phyloP scores from a whole-genome alignment of 495 filamentous ascomycete species.

The Talaromyces thailandensis region DNA sequence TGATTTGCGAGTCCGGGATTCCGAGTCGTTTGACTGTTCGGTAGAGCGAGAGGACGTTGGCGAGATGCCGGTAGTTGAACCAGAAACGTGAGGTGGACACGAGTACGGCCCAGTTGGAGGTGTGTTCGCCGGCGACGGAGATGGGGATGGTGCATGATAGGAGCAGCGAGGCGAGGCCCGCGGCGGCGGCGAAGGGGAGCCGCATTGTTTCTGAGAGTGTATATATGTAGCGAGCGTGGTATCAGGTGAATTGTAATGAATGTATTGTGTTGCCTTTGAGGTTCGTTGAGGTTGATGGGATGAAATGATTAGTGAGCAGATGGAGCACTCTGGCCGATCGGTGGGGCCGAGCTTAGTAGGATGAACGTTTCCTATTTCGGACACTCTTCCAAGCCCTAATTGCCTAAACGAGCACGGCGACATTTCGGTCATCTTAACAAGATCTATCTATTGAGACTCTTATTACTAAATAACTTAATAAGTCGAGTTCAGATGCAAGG shows the following conservation, averaged over 20 bases:
- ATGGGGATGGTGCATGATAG: background rate
- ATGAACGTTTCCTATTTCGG: background rate
- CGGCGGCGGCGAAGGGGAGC: background rate
- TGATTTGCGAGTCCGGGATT: conserved; percentile 97
- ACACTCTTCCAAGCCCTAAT: background rate
- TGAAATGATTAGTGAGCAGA: background rate
- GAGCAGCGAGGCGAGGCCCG: background rate
- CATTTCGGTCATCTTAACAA: background rate
- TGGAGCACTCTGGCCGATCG: background rate
- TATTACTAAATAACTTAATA: background rate
- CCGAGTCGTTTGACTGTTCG: conserved; percentile 96
- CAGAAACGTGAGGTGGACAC: conserved; percentile 98
- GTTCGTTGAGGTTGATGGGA: background rate
- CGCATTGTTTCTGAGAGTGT: background rate
- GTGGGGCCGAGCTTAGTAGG: background rate
- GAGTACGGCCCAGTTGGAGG: conserved; percentile 96
- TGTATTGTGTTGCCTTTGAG: background rate
- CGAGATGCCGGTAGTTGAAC: conserved; percentile 99
- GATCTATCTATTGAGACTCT: background rate
- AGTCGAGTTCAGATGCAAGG: too few species aligned
- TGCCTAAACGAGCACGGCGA: background rate
- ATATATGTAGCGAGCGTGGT: background rate
- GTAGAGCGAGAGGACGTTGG: conserved; percentile 96
- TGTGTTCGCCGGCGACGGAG: conserved; percentile 54
- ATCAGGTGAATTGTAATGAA: background rate